These are phyloP conservation scores for Atractiella rhizophila DNA, from an alignment of 768 basidiomycete species.

Conservation along the genomic window DNA sequence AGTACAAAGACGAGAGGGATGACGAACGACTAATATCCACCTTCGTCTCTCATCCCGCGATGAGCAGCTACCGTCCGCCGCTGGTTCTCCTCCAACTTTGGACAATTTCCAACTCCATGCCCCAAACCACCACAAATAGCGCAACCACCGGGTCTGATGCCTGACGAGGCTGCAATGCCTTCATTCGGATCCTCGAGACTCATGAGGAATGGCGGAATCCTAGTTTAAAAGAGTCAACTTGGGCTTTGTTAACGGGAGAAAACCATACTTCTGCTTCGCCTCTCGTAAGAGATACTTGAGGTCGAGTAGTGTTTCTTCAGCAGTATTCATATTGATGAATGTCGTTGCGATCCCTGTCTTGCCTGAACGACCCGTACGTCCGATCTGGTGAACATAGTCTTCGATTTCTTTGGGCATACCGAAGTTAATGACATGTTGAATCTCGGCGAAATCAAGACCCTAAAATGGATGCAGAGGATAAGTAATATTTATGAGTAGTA, in stretches of 20 bases:
- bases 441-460: constrained; percentile 94
- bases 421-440: constrained; percentile 97
- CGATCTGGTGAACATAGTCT: constrained; percentile 98
- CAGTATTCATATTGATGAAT: constrained; percentile 93
- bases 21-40: no score
- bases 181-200: constrained; percentile 76
- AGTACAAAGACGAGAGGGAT: no score
- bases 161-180: no score
- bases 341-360: constrained; percentile 98
- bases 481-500: not conserved
- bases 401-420: constrained; percentile 99
- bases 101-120: constrained; percentile 79
- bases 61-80: constrained; percentile 74
- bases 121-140: constrained; percentile 93
- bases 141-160: constrained; percentile 50
- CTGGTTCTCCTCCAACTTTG: constrained; percentile 83
- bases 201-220: constrained; percentile 75
- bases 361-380: constrained; percentile 85
- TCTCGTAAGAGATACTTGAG: constrained; percentile 90
- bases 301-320: constrained; percentile 86
- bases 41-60: constrained; percentile 25
- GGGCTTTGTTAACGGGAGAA: not conserved
- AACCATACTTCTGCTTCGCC: constrained; percentile 75
- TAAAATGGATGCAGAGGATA: not conserved
- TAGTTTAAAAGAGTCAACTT: constrained; percentile 19